Evolutionary conservation across 768 basidiomycete species (phyloP).

Genomic region (Boletales sp.): DNA sequence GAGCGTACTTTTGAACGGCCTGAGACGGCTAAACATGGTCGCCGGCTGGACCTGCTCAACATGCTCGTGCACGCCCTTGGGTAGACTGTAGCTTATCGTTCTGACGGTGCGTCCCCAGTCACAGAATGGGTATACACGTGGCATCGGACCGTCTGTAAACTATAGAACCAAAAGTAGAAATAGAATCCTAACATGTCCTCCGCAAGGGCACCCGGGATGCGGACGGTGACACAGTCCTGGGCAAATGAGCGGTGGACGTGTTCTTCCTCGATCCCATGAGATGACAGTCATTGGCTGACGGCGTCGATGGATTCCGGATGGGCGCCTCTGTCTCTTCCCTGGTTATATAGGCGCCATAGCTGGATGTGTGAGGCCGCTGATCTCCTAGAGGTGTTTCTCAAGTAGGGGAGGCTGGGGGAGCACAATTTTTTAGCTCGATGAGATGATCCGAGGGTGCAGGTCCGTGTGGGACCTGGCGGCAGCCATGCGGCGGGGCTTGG

Average conservation of each 20-base stretch:
- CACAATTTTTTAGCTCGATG: conserved; percentile 54
- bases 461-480: conserved; percentile 43
- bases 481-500: conserved; percentile 41
- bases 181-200: conserved; percentile 56
- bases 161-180: background rate
- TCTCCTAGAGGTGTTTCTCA: conserved; percentile 51
- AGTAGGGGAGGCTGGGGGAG: conserved; percentile 46
- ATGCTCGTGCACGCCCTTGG: conserved; percentile 53
- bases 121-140: conserved; percentile 54
- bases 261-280: conserved; percentile 48
- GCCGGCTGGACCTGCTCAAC: conserved; percentile 71
- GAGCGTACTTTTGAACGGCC: conserved; percentile 40
- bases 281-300: conserved; percentile 61
- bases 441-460: conserved; percentile 41
- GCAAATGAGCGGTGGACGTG: conserved; percentile 56
- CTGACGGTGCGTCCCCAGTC: conserved; percentile 53
- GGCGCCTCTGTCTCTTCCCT: conserved; percentile 63
- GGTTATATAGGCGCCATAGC: conserved; percentile 56
- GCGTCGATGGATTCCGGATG: conserved; percentile 44
- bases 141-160: conserved; percentile 33
- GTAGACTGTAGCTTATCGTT: conserved; percentile 66
- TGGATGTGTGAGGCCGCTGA: conserved; percentile 53
- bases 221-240: conserved; percentile 65
- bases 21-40: conserved; percentile 56
- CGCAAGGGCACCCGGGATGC: conserved; percentile 52